Evolutionary conservation across 768 basidiomycete species (phyloP).

Genomic region (Calocybe gangraenosa): DNA sequence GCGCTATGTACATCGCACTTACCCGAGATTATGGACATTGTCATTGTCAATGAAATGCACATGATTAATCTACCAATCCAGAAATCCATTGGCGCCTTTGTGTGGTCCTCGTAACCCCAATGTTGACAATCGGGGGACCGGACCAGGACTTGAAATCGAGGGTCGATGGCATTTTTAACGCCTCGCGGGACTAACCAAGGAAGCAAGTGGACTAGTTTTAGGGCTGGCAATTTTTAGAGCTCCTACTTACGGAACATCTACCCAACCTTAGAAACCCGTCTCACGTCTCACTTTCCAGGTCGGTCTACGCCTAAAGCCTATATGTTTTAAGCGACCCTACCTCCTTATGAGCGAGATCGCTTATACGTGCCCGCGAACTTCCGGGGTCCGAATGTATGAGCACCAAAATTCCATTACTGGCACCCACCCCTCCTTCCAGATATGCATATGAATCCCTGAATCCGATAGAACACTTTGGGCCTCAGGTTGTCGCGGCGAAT

Average conservation of each 20-base stretch:
- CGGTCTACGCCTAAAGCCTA: constrained; percentile 19
- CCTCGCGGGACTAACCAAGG: constrained; percentile 3
- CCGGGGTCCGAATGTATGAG: constrained; percentile 10
- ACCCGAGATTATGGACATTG: constrained; percentile 2
- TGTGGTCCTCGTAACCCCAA: not conserved
- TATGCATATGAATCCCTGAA: too few species aligned
- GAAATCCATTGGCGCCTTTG: not conserved
- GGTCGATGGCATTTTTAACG: not conserved
- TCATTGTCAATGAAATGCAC: not conserved
- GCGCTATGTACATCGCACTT: not conserved
- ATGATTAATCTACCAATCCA: constrained; percentile 5
- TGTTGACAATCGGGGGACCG: not conserved
- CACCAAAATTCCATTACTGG: constrained; percentile 2
- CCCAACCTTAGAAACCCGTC: constrained; percentile 13
- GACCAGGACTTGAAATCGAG: not conserved
- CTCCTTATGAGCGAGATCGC: constrained; percentile 6
- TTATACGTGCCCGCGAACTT: constrained; percentile 10
- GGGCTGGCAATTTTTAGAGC: not conserved
- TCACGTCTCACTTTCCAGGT: constrained; percentile 5
- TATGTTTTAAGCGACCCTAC: constrained; percentile 5
- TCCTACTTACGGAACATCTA: not conserved
- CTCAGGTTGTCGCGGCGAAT: constrained; percentile 12
- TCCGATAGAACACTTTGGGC: constrained; percentile 5
- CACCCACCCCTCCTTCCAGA: constrained; percentile 3
- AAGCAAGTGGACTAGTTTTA: not conserved